phyloP scores from a whole-genome alignment of 257 asterid genomes.

The Salvia rosmarinus region DNA sequence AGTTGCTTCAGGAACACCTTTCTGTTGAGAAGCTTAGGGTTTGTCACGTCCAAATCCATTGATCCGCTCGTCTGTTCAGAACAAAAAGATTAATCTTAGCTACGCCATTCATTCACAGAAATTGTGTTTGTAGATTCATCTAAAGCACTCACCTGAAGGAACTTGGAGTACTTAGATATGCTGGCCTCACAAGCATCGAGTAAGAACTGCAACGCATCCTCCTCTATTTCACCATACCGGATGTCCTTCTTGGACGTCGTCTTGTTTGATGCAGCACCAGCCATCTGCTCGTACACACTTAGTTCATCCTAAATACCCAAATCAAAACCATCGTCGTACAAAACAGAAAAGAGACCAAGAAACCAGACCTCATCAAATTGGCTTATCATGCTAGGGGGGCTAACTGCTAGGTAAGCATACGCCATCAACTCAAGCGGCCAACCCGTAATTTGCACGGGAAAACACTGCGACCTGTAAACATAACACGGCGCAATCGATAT shows the following conservation, averaged over 20 bases:
- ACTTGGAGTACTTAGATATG: constrained; percentile 86
- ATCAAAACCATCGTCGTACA: no score
- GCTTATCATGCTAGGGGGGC: constrained; percentile 79
- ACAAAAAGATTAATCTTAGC: background rate
- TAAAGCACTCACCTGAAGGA: constrained; percentile 67
- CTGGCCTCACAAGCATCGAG: constrained; percentile 77
- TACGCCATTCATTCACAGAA: background rate
- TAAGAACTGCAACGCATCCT: constrained; percentile 76
- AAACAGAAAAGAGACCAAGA: background rate
- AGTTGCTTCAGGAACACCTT: constrained; percentile 86
- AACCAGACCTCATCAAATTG: constrained; percentile 69
- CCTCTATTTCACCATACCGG: constrained; percentile 74
- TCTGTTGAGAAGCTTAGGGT: constrained; percentile 84
- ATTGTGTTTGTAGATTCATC: background rate
- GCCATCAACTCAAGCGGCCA: constrained; percentile 98
- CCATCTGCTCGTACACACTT: constrained; percentile 55
- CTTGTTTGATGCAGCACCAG: constrained; percentile 89
- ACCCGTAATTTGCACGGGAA: constrained; percentile 85
- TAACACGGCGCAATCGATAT: background rate
- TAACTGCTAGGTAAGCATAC: constrained; percentile 82
- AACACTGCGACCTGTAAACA: constrained; percentile 70
- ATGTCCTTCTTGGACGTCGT: constrained; percentile 58
- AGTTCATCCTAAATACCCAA: background rate
- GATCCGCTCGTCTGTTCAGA: constrained; percentile 72
- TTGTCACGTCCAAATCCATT: constrained; percentile 90